phyloP scores from a whole-genome alignment of 352 stramenopile species.

The Globisporangium cylindrosporum region DNA sequence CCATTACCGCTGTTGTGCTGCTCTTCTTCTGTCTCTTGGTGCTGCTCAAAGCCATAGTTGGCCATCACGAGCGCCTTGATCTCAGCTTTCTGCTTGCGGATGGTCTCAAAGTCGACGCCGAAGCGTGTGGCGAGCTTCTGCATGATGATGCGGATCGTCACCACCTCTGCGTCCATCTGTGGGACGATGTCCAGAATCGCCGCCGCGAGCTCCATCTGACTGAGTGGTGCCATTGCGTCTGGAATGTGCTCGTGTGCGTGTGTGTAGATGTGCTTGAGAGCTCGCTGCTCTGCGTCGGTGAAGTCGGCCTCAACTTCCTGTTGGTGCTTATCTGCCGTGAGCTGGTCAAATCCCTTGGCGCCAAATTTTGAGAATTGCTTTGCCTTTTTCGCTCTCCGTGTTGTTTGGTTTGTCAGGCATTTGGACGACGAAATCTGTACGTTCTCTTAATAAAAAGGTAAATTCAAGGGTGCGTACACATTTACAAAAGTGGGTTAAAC shows the following conservation, averaged over 20 bases:
- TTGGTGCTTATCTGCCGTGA: background rate
- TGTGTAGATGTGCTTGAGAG: background rate
- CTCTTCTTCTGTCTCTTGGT: constrained; percentile 25
- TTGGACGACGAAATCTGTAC: too few species aligned
- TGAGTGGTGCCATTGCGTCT: constrained; percentile 21
- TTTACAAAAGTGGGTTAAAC: too few species aligned
- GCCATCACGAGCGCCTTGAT: constrained; percentile 20
- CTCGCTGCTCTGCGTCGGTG: background rate
- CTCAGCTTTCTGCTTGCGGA: constrained; percentile 3
- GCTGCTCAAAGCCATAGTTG: background rate
- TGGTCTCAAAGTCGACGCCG: constrained; percentile 26
- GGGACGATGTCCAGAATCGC: constrained; percentile 57
- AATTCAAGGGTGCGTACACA: too few species aligned
- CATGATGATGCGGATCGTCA: constrained; percentile 49
- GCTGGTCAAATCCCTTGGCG: background rate
- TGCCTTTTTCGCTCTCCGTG: too few species aligned
- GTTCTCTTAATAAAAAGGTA: too few species aligned
- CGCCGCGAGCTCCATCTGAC: constrained; percentile 22
- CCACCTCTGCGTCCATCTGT: constrained; percentile 44
- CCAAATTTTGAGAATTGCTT: background rate
- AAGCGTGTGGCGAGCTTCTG: constrained; percentile 51
- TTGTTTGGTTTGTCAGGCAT: too few species aligned
- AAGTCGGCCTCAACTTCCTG: too few species aligned
- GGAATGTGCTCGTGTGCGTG: background rate
- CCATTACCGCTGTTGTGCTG: constrained; percentile 19